These are phyloP conservation scores for Phyllosticta citrichinensis DNA, from an alignment of 2,329 filamentous ascomycete species.

Conservation along the genomic window DNA sequence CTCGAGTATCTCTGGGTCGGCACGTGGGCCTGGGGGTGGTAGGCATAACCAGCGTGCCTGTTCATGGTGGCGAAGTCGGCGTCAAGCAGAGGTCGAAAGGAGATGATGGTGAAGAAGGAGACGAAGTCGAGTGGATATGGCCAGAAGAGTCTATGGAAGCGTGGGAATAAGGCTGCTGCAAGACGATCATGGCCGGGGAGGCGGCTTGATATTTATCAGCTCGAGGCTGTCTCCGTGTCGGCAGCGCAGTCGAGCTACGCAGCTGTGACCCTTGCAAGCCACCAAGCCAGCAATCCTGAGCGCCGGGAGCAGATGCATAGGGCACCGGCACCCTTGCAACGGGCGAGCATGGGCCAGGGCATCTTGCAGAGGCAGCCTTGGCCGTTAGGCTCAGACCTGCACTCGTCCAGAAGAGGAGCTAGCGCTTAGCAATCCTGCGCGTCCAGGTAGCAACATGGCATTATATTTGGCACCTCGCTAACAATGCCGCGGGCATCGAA, in stretches of 20 bases:
- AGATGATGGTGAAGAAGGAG: constrained; percentile 7
- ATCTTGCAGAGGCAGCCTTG: constrained; percentile 13
- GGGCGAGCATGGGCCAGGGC: constrained; percentile 9
- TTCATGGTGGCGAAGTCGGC: constrained; percentile 28
- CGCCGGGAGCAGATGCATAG: constrained; percentile 14
- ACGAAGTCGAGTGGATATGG: constrained; percentile 5
- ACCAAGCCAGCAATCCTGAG: constrained; percentile 14
- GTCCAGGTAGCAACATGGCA: constrained; percentile 7
- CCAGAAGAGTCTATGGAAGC: constrained; percentile 5
- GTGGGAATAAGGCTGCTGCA: constrained; percentile 9
- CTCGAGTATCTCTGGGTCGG: constrained; percentile 56
- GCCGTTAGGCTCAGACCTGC: constrained; percentile 16
- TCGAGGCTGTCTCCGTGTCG: constrained; percentile 10
- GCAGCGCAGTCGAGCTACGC: constrained; percentile 11
- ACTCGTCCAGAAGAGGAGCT: constrained; percentile 12
- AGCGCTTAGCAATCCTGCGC: constrained; percentile 11
- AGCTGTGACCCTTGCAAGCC: constrained; percentile 14
- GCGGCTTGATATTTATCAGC: constrained; percentile 20
- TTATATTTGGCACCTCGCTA: constrained; percentile 18
- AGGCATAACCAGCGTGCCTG: constrained; percentile 35
- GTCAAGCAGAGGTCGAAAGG: background rate
- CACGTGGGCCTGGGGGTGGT: constrained; percentile 29
- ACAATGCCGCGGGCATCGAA: no score
- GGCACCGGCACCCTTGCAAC: constrained; percentile 14
- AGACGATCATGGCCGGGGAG: constrained; percentile 15